These are phyloP conservation scores for Paraphaeosphaeria minitans DNA, from an alignment of 2,329 filamentous ascomycete species.

Conservation along the genomic window DNA sequence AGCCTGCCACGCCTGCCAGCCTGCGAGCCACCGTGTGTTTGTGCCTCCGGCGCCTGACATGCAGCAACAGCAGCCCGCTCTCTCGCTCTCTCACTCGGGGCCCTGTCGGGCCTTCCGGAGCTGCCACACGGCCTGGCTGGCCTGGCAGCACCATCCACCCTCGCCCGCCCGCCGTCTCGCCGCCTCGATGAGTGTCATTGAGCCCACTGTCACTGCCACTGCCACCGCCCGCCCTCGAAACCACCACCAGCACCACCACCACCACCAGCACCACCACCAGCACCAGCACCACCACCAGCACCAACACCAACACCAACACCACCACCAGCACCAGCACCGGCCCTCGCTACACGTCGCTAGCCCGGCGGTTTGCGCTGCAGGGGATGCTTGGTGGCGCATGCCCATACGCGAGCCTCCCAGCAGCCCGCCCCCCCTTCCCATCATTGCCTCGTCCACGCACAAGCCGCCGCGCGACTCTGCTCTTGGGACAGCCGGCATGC, in stretches of 20 bases:
- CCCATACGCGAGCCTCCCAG: conserved; percentile 29
- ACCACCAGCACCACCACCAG: too few relatives aligned
- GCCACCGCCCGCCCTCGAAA: too few relatives aligned
- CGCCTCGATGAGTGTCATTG: too few relatives aligned
- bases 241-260: too few relatives aligned
- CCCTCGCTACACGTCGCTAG: conserved; percentile 10
- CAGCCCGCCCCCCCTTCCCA: conserved; percentile 15
- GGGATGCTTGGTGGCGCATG: conserved; percentile 34
- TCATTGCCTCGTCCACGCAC: conserved; percentile 26
- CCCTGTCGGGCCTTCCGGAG: conserved; percentile 4
- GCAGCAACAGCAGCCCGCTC: background rate
- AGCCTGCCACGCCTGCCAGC: too few relatives aligned
- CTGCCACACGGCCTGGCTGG: conserved; percentile 10
- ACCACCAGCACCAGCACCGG: conserved; percentile 25
- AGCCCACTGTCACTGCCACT: conserved; percentile 13
- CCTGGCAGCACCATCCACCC: conserved; percentile 21
- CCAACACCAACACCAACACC: too few relatives aligned
- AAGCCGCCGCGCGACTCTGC: conserved; percentile 41
- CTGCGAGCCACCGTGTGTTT: too few relatives aligned
- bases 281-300: conserved; percentile 17
- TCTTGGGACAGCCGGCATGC: conserved; percentile 35
- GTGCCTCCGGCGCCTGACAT: conserved; percentile 1
- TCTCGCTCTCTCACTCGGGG: too few relatives aligned
- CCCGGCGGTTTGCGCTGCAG: conserved; percentile 37
- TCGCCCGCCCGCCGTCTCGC: conserved; percentile 25